Percentiles rank a stretch among this genome's conserved stretches.
Conservation (phyloP, 768 basidiomycete genomes). For the Tylopilus intermedius region DNA sequence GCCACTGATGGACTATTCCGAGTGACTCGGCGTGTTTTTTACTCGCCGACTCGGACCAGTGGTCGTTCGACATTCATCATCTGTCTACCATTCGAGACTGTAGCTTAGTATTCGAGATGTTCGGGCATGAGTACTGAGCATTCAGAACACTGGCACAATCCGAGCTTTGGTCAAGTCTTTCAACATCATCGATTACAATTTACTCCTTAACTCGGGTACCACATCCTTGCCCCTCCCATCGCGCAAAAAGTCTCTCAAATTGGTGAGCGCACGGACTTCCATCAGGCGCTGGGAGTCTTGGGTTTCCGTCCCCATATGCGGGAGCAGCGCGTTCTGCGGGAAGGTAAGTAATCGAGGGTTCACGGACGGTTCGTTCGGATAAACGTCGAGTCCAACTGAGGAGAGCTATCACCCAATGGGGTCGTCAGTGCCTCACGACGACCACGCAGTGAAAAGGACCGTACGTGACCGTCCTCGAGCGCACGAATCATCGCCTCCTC, state of each 20-base stretch:
- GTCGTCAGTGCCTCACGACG: too few species aligned
- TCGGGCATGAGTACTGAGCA: too few species aligned
- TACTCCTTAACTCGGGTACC: slow-evolving; percentile 47
- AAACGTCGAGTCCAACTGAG: slow-evolving; percentile 79
- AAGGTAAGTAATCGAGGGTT: slow-evolving; percentile 78
- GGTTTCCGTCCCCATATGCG: slow-evolving; percentile 89
- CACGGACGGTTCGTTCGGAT: slow-evolving; percentile 76
- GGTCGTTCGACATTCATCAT: too few species aligned
- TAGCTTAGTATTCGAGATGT: too few species aligned
- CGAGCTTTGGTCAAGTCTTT: too few species aligned
- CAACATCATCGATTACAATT: slow-evolving; percentile 6
- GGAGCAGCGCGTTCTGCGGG: slow-evolving; percentile 78
- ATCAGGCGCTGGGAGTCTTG: slow-evolving; percentile 75
- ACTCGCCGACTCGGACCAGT: too few species aligned
- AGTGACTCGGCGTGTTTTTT: too few species aligned
- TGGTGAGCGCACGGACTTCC: slow-evolving; percentile 81
- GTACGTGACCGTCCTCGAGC: slow-evolving; percentile 80
- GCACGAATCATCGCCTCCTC: slow-evolving; percentile 83
- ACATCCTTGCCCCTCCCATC: slow-evolving; percentile 62
- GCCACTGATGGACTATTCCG: too few species aligned
- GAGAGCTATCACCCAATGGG: slow-evolving; percentile 22
- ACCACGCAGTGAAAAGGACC: background rate
- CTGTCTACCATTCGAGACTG: too few species aligned
- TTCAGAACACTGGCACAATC: too few species aligned
- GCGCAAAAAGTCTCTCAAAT: slow-evolving; percentile 66